A percentile compares a stretch with the other conserved stretches of the same genome.
Conservation (phyloP, 345 rosid genomes). For the Reutealis trisperma region DNA sequence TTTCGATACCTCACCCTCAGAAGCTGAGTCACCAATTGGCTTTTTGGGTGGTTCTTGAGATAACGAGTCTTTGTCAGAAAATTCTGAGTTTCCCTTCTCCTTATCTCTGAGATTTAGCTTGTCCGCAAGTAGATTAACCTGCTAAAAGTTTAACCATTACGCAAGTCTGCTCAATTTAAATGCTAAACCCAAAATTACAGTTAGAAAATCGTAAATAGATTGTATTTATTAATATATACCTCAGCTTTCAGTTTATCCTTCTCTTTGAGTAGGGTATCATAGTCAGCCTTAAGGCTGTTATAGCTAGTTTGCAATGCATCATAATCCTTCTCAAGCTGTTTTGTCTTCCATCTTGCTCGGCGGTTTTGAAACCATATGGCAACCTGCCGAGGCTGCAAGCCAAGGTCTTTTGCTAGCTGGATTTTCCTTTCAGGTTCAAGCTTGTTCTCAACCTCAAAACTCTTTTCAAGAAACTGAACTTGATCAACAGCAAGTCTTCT, state of each 20-base stretch:
- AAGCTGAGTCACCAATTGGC: constrained; percentile 14
- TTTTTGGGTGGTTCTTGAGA: constrained; percentile 13
- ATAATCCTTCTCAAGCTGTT: constrained; percentile 32
- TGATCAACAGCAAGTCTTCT: constrained; percentile 28
- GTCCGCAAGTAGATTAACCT: constrained; percentile 27
- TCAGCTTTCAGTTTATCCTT: constrained; percentile 29
- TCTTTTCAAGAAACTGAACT: constrained; percentile 28
- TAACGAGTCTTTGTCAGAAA: constrained; percentile 18
- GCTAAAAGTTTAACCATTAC: neutral
- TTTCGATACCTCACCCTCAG: constrained; percentile 27
- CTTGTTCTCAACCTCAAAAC: constrained; percentile 35
- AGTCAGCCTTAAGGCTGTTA: constrained; percentile 25
- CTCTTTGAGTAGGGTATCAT: constrained; percentile 24
- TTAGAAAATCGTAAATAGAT: neutral
- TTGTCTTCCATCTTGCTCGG: constrained; percentile 36
- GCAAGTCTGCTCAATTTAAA: neutral
- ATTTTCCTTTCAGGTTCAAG: constrained; percentile 35
- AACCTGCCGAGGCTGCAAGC: constrained; percentile 33
- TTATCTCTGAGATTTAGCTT: constrained; percentile 20
- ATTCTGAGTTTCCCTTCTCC: constrained; percentile 17
- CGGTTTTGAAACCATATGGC: constrained; percentile 38
- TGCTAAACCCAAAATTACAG: neutral
- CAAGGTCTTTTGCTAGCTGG: constrained; percentile 33
- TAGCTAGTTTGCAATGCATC: constrained; percentile 23
- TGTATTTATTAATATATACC: constrained; percentile 2